Evolutionary conservation across 1,139 yeast genomes (phyloP), one percentile per base, ranked within the genome.

Genomic region (Pichia sp.): DNA sequence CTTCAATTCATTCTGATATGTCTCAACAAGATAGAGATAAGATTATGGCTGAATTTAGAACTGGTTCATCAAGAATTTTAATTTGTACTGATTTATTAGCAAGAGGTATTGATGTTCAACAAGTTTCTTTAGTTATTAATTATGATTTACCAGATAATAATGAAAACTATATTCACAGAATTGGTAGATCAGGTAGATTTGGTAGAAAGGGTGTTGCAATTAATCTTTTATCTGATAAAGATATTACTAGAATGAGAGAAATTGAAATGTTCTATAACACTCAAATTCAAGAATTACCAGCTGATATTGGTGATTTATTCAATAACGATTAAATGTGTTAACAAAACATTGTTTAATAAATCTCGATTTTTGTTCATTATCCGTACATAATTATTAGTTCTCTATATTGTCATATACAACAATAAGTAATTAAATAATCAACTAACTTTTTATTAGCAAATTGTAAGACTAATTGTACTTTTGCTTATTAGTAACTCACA

Each of bases 201-300:
- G 98, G 98, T 78, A 83, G 98, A 75, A 92, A 92, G 82, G 98
- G 98, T 83, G 96, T 90, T 67, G 97, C 98, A 64, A 89, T 92
- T 79, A 92, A 92, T 82, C 85, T 92, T 62, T 95, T 90, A 68
- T 89, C 97, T 58, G 80, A 77, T 63, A 82, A 83, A 60, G 97
- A 92, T 68, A 87, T 89, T 66, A 83, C 82, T 65, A 85, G 85
- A 76, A 81, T 94, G 84, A 86, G 96, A 76, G 97, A 90, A 74
- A 85, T 92, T 63, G 98, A 94, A 77, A 87, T 79, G 74, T 92
- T 89, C 83, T 92, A 94, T 86, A 84, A 95, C 59, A 92, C 97
- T 62, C 97, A 89, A 78, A 89, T 92, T 63, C 94, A 83, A 66
- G 98, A 92, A 78, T 86, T 92, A 89, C 98, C 98, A 63, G 87